Conservation (phyloP, 768 basidiomycete genomes). For the Leccinum sublutescens region DNA sequence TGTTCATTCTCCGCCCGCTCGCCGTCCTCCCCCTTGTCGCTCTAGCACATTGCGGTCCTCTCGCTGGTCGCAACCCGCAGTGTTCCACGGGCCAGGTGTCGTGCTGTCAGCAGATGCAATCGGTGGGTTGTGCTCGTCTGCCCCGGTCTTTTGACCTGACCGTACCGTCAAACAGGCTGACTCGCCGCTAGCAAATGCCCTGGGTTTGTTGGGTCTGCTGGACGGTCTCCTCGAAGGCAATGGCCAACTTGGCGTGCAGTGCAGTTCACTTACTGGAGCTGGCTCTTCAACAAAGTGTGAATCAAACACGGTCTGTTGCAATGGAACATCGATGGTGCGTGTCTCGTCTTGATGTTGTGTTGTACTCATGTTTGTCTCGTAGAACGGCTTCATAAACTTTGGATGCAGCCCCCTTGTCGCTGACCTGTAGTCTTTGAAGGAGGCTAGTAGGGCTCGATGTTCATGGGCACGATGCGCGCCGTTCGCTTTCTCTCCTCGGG, state of each 20-base stretch:
- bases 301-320: conserved; percentile 26
- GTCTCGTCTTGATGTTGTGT: background rate
- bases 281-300: conserved; percentile 21
- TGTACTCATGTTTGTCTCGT: background rate
- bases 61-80: conserved; percentile 23
- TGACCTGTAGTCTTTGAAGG: background rate
- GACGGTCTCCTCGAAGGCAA: background rate
- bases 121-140: conserved; percentile 13
- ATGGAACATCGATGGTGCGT: conserved; percentile 17
- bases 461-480: background rate
- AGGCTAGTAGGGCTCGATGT: conserved; percentile 6
- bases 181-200: background rate
- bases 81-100: conserved; percentile 20
- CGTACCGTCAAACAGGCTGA: conserved; percentile 8
- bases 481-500: conserved; percentile 20
- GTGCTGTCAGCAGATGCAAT: conserved; percentile 22
- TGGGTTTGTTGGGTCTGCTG: conserved; percentile 3
- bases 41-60: conserved; percentile 19
- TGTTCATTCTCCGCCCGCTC: conserved; percentile 16
- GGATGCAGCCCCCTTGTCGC: conserved; percentile 21
- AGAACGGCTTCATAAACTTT: conserved; percentile 29
- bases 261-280: conserved; percentile 24
- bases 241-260: conserved; percentile 18
- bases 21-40: conserved; percentile 19
- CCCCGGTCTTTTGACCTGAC: conserved; percentile 7